Base-by-base conservation (phyloP, 1,284 basidiomycete species). In the Neolentinus lepideus region DNA sequence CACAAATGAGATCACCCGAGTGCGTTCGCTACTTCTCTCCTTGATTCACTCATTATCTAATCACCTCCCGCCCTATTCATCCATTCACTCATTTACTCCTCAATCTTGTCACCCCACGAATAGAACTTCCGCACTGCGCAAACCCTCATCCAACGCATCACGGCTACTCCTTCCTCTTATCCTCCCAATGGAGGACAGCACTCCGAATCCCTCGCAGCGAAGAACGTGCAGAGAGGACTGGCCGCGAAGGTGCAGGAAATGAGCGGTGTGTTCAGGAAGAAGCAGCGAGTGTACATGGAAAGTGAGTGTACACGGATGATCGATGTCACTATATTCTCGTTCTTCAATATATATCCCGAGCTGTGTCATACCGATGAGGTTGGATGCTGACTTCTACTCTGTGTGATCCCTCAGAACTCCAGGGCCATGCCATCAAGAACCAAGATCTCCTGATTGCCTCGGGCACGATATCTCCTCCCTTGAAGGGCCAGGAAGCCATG, bases 241-340 rank as follows among this genome's bases (percentile, higher is more conserved):
- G 97, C 97, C 21, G 93, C 92, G 24, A 91, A 94, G 67, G 85
- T 98, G 10, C 97, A 99, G 75, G 92, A 94, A 63, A 77, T 95
- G 52, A 95, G 92, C 64, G 90, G 88, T 21, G 77, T 86, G n/a
- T 99, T 99, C 68, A 81, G 97, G 58, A 98, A 96, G 77, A 98
- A 97, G 75, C 97, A 99, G 72, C 84, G 92, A 56, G 88, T 95
- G 29, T 99, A 99, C 71, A 90, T 99, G 85, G 90, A 96, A 72
- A 93, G 95, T 96, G 66, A n/a, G n/a, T n/a, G n/a, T n/a, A n/a
- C n/a, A n/a, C n/a, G n/a, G n/a, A n/a, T n/a, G n/a, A n/a, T n/a
- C n/a, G n/a, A n/a, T n/a, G n/a, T n/a, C n/a, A n/a, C n/a, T n/a
- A n/a, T n/a, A n/a, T n/a, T n/a, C n/a, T n/a, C 74, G 95, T 83